Base-by-base conservation (phyloP, 768 basidiomycete species). In the Pleurotus tuber-regium region DNA sequence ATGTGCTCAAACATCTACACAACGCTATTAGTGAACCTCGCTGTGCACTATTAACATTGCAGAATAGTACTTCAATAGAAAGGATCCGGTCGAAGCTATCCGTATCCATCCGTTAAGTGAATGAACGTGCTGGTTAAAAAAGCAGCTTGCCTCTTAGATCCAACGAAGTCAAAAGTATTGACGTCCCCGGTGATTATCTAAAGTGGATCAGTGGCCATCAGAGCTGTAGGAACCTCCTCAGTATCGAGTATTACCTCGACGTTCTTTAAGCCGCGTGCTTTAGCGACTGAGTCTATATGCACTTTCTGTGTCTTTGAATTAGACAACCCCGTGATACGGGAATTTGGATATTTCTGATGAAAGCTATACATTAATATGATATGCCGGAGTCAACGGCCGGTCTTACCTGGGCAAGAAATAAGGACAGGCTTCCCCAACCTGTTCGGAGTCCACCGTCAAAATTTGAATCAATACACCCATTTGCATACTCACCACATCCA, bases 341-440 rank as follows among this genome's bases (percentile, higher is more conserved):
- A 77, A 29, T 79, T 77, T 9, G 85, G 85, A 61, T 86, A 87
- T 71, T 83, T 86, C 80, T 86, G 39, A n/a, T 16, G 23, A 39
- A 12, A 35, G 30, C 26, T 29, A 19, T 23, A n/a, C n/a, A n/a
- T 48, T 9, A 40, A 26, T 28, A 26, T 14, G 23, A 57, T n/a
- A 42, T 6, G 18, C 24, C 46, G 39, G 18, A 31, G 16, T 9
- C 23, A 26, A 19, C 6, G 25, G n/a, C n/a, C 8, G 8, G 5
- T 36, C 19, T 33, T 30, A 83, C 83, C 70, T 82, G 67, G 1
- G 85, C 84, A 4, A 87, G 70, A 60, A 79, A 86, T 11, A 87
- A 61, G 0, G 83, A 80, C 39, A 89, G 65, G 61, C 83, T 84
- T n/a, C 87, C 86, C 86, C 84, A 87, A 2, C 86, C 78, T 82